Evolutionary conservation across 1,284 basidiomycete species (phyloP), one percentile per base, ranked within the genome.

Genomic region (Cryptococcus sp.): DNA sequence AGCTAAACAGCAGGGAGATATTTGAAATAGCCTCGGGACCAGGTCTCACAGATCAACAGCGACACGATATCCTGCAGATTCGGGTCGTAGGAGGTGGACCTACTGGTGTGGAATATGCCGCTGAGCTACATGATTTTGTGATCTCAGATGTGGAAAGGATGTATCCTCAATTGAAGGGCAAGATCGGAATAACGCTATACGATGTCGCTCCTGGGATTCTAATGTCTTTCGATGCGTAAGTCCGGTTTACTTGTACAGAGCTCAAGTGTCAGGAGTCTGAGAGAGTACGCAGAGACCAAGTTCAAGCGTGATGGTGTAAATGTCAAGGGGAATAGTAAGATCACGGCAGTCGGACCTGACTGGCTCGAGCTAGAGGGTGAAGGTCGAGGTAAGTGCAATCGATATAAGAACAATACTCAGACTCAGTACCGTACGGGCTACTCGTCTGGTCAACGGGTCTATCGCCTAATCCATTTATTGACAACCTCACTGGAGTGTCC

Each of bases 361-460:
- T 77, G 72, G 51, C 67, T 76, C 45, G 66, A 67, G 45, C 55
- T 73, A 5, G 61, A 77, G 54, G 65, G 70, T n/a, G 60, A 56
- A 22, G 51, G 78, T 13, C 66, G 75, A 40, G 64, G 74, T 53
- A 71, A 74, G 10, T 74, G 2, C 13, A 5, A 16, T 24, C 72
- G 52, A 69, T 69, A 11, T 19, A 5, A 14, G 18, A 52, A 75
- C 7, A 77, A 76, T 71, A 73, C 67, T 22, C 73, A 53, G 28
- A 3, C 69, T 1, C 75, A 86, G 86, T 88, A 23, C 83, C 83
- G 13, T 88, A 85, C 66, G 89, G 89, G 14, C 76, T 91, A 36
- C 80, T 90, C 4, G 88, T 93, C 18, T 91, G 90, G 91, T 85
- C 83, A 60, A 91, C 89, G 4, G 88, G 88, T 2, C 78, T 92